A percentile compares a stretch with the other conserved stretches of the same genome.
These are phyloP conservation scores for Calonectria pseudoturangicola DNA, from an alignment of 2,329 filamentous ascomycete genomes.

Conservation along the genomic window DNA sequence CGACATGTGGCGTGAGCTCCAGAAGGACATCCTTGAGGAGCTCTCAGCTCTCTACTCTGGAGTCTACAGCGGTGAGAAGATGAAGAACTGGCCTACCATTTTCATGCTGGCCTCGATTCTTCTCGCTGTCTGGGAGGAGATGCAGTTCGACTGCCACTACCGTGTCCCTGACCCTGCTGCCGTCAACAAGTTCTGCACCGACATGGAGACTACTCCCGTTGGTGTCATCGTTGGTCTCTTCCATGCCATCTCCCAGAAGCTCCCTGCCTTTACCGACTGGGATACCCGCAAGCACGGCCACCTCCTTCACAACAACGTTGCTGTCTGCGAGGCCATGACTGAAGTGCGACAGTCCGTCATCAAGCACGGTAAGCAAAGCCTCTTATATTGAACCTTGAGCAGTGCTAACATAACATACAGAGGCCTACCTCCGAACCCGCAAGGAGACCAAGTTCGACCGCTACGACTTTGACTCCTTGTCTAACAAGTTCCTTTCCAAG, in stretches of 20 bases:
- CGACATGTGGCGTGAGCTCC: constrained; percentile 98
- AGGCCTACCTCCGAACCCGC: constrained; percentile 89
- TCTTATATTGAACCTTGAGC: background rate
- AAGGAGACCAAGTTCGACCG: constrained; percentile 89
- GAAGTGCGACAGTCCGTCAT: constrained; percentile 94
- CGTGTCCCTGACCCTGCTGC: constrained; percentile 88
- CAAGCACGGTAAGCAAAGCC: constrained; percentile 86
- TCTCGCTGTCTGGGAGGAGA: constrained; percentile 96
- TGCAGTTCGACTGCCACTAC: constrained; percentile 99
- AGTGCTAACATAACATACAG: constrained; percentile 68
- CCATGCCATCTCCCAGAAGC: constrained; percentile 97
- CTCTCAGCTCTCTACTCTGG: constrained; percentile 95
- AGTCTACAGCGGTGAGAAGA: constrained; percentile 96
- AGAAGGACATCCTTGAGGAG: constrained; percentile 97
- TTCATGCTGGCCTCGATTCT: constrained; percentile 97
- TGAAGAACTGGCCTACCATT: constrained; percentile 99
- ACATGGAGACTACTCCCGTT: constrained; percentile 97
- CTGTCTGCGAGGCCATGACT: constrained; percentile 96
- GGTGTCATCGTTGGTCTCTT: constrained; percentile 97
- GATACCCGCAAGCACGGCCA: constrained; percentile 94
- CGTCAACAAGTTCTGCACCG: constrained; percentile 94
- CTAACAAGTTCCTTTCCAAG: constrained; percentile 98
- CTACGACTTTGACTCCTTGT: constrained; percentile 94
- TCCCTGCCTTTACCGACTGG: constrained; percentile 95
- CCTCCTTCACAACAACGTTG: constrained; percentile 90